Conservation (phyloP, 441 rosid species). For the Cnidoscolus chayamansa region DNA sequence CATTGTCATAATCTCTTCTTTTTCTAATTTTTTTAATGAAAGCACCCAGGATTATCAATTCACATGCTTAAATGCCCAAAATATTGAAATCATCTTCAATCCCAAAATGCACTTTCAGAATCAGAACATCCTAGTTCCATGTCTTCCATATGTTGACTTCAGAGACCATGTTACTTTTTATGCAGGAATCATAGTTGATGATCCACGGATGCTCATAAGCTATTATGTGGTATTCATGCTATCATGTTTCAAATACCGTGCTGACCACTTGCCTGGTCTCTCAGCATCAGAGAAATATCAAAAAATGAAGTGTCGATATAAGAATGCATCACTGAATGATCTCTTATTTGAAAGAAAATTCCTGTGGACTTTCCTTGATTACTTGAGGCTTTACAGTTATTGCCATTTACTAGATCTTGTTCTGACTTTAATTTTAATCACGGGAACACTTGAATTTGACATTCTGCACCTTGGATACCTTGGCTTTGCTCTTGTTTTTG, state of each 20-base stretch:
- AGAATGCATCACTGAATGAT: conserved; percentile 69
- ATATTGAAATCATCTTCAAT: conserved; percentile 3
- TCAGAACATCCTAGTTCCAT: conserved; percentile 3
- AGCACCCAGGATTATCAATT: background rate
- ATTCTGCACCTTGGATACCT: conserved; percentile 98
- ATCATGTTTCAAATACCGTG: conserved; percentile 84
- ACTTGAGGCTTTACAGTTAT: conserved; percentile 79
- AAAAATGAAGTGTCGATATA: conserved; percentile 71
- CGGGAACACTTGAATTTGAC: conserved; percentile 96
- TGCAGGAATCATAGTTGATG: conserved; percentile 85
- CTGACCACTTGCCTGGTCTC: conserved; percentile 68
- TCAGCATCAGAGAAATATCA: conserved; percentile 65
- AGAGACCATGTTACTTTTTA: conserved; percentile 24
- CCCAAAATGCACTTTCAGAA: background rate
- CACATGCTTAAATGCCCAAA: background rate
- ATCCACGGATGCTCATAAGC: conserved; percentile 77
- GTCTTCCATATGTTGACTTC: background rate
- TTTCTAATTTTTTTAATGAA: background rate
- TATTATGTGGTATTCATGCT: conserved; percentile 76
- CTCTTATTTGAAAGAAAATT: conserved; percentile 85
- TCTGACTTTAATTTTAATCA: conserved; percentile 78
- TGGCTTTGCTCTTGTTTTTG: conserved; percentile 86
- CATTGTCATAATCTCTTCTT: too few species aligned
- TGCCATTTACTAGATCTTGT: conserved; percentile 94
- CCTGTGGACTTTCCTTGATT: conserved; percentile 95